Evolutionary conservation across 345 rosid genomes (phyloP).

Genomic region (Geranium brycei): DNA sequence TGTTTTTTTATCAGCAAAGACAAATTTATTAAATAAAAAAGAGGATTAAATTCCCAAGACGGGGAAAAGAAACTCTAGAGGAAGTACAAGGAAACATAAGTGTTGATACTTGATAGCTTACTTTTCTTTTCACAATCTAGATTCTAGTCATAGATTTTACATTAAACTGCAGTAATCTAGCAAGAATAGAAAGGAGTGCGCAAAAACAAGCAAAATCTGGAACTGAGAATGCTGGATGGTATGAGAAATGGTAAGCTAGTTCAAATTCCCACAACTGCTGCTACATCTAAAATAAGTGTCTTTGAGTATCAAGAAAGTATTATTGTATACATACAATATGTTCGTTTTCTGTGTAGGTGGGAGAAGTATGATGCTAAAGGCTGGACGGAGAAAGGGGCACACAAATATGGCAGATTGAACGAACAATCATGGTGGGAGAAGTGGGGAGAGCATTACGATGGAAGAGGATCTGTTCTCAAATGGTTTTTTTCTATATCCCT

Average conservation of each 20-base stretch:
- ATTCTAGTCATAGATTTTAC: no score
- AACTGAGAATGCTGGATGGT: slow-evolving; percentile 94
- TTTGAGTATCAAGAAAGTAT: background rate
- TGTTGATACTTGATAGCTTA: background rate
- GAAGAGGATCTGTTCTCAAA: slow-evolving; percentile 95
- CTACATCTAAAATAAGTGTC: background rate
- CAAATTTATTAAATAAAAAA: no score
- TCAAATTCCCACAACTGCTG: background rate
- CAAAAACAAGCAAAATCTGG: slow-evolving; percentile 97
- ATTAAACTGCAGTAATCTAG: slow-evolving; percentile 58
- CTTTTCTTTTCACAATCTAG: background rate
- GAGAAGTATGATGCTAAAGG: slow-evolving; percentile 99
- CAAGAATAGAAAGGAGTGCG: slow-evolving; percentile 96
- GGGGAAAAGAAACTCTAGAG: no score
- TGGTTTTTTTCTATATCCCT: slow-evolving; percentile 34
- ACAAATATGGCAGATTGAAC: slow-evolving; percentile 86
- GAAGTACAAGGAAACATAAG: no score
- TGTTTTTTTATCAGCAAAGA: background rate
- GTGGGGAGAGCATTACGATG: slow-evolving; percentile 99
- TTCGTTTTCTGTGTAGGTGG: slow-evolving; percentile 54
- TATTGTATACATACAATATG: background rate
- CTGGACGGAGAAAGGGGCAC: slow-evolving; percentile 97
- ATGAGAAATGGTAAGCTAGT: slow-evolving; percentile 79
- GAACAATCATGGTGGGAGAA: slow-evolving; percentile 99
- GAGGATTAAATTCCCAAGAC: no score